These are phyloP conservation scores for Gloeophyllum trabeum DNA, from an alignment of 768 basidiomycete species.

Conservation along the genomic window DNA sequence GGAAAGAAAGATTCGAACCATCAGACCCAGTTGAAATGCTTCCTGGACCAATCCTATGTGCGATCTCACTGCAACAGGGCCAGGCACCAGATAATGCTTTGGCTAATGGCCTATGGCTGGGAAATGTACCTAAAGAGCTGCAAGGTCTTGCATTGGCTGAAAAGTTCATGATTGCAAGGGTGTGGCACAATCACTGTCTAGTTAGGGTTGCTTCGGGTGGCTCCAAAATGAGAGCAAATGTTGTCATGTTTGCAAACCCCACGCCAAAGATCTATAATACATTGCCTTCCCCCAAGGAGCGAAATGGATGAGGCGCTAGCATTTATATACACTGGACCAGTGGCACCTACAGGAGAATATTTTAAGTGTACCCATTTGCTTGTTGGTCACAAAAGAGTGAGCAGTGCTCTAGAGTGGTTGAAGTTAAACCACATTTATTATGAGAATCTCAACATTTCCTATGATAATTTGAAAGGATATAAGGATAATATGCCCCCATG, in stretches of 20 bases:
- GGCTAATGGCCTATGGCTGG: slow-evolving; percentile 12
- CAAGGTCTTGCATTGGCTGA: slow-evolving; percentile 7
- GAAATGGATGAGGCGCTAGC: slow-evolving; percentile 14
- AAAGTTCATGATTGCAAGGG: not conserved
- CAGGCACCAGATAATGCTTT: slow-evolving; percentile 2
- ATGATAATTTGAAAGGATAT: slow-evolving; percentile 4
- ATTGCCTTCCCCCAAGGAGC: slow-evolving; percentile 5
- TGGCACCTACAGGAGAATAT: slow-evolving; percentile 15
- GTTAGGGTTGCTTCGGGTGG: slow-evolving; percentile 3
- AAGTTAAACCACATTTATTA: slow-evolving; percentile 11
- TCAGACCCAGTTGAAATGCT: not conserved
- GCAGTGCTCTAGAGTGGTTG: slow-evolving; percentile 17
- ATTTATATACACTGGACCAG: slow-evolving; percentile 19
- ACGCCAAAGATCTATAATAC: slow-evolving; percentile 5
- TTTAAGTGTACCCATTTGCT: slow-evolving; percentile 11
- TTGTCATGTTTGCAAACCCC: slow-evolving; percentile 8
- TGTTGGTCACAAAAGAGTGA: slow-evolving; percentile 13
- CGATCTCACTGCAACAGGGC: not conserved
- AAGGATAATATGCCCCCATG: slow-evolving; percentile 4
- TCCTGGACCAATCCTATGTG: not conserved
- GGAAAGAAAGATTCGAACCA: not conserved
- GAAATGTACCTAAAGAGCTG: slow-evolving; percentile 7
- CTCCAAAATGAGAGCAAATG: slow-evolving; percentile 11
- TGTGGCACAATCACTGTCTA: slow-evolving; percentile 2
- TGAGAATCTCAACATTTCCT: slow-evolving; percentile 5